Evolutionary conservation across 306 rosid genomes (phyloP).

Genomic region (Medicago arabica): DNA sequence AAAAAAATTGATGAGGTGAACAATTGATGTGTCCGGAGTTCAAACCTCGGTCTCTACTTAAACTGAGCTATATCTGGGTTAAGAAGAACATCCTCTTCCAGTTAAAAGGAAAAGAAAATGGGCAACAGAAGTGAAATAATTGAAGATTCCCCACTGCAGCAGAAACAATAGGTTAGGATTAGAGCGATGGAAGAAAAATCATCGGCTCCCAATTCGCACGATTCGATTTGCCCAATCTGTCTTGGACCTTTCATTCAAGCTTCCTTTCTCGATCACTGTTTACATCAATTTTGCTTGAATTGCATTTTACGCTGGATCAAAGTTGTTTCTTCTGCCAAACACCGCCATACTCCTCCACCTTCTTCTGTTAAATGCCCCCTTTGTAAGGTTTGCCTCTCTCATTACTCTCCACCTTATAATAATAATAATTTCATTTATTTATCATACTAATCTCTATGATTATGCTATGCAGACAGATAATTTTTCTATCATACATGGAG

Average conservation of each 20-base stretch:
- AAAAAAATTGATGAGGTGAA: too few relatives aligned
- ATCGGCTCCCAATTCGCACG: slow-evolving; percentile 34
- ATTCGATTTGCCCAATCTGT: slow-evolving; percentile 71
- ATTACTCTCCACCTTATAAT: slow-evolving; percentile 9
- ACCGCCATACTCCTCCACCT: slow-evolving; percentile 43
- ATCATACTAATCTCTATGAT: slow-evolving; percentile 5
- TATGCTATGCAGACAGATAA: slow-evolving; percentile 63
- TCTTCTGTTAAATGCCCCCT: slow-evolving; percentile 82
- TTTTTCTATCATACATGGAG: slow-evolving; percentile 67
- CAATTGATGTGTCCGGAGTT: too few relatives aligned
- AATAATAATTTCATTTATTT: not conserved
- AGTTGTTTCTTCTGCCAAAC: slow-evolving; percentile 69
- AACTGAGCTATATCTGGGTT: too few relatives aligned
- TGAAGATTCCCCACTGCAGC: not conserved
- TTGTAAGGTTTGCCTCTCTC: slow-evolving; percentile 71
- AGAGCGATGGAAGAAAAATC: slow-evolving; percentile 39
- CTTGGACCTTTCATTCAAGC: slow-evolving; percentile 61
- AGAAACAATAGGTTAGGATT: too few relatives aligned
- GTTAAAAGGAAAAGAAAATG: too few relatives aligned
- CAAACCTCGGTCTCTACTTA: too few relatives aligned
- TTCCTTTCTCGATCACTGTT: slow-evolving; percentile 79
- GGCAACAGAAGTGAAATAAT: too few relatives aligned
- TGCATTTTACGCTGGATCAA: slow-evolving; percentile 92
- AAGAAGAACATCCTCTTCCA: too few relatives aligned
- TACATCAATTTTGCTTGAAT: slow-evolving; percentile 82